Evolutionary conservation across 805 yeast species (phyloP).

Genomic region (Candida xiaguanensis): DNA sequence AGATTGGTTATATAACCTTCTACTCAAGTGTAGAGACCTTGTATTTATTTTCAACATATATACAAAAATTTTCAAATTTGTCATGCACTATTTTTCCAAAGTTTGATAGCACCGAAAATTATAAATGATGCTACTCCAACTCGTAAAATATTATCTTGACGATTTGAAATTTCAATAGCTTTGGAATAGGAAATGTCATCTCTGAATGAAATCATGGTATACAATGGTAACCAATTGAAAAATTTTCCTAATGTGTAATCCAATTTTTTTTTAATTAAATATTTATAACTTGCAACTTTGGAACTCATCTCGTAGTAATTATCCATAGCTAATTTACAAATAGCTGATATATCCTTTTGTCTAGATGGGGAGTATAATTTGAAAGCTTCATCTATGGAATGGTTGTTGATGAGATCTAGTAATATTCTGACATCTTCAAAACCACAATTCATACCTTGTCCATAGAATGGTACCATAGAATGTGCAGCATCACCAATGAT

Average conservation of each 20-base stretch:
- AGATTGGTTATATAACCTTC: conserved; percentile 37
- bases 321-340: conserved; percentile 70
- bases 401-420: conserved; percentile 38
- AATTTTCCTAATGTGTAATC: conserved; percentile 56
- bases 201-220: conserved; percentile 89
- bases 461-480: conserved; percentile 97
- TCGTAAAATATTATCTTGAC: conserved; percentile 50
- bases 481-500: conserved; percentile 93
- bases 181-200: conserved; percentile 74
- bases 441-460: conserved; percentile 96
- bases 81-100: neutral
- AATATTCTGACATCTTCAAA: conserved; percentile 82
- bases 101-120: conserved; percentile 4
- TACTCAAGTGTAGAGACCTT: neutral
- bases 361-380: conserved; percentile 51
- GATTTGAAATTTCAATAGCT: conserved; percentile 52
- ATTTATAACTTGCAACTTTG: conserved; percentile 60
- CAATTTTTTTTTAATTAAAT: conserved; percentile 60
- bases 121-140: conserved; percentile 12
- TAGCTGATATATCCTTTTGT: conserved; percentile 67
- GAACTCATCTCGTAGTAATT: conserved; percentile 88
- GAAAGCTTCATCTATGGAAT: conserved; percentile 49
- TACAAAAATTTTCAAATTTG: neutral
- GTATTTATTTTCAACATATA: conserved; percentile 3
- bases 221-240: conserved; percentile 71